Conservation (phyloP, 148 eudicot genomes). For the Talinum fruticosum region DNA sequence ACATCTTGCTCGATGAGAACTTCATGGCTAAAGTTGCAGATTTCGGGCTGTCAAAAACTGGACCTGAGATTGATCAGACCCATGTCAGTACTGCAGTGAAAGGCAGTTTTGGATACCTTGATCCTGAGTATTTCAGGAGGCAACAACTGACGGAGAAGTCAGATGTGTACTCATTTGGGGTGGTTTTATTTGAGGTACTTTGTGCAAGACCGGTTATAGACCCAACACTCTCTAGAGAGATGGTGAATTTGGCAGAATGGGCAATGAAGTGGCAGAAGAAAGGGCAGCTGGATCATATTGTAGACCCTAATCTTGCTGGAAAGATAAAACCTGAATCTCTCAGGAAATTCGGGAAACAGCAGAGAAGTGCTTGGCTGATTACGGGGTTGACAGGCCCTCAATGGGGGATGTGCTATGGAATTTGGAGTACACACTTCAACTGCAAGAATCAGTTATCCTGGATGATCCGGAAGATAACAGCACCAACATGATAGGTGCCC, state of each 20-base stretch:
- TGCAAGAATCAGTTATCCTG: conserved; percentile 59
- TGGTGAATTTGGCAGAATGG: conserved; percentile 92
- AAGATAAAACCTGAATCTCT: conserved; percentile 72
- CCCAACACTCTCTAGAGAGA: conserved; percentile 82
- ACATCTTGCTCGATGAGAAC: conserved; percentile 78
- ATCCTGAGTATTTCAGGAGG: conserved; percentile 88
- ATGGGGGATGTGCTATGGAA: conserved; percentile 98
- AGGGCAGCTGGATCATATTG: conserved; percentile 71
- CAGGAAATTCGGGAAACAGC: conserved; percentile 85
- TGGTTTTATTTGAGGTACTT: conserved; percentile 79
- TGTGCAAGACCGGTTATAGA: conserved; percentile 94
- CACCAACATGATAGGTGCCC: conserved; percentile 55
- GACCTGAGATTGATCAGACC: conserved; percentile 90
- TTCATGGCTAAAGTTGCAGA: conserved; percentile 92
- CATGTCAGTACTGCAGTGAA: conserved; percentile 97
- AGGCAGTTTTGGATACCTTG: conserved; percentile 94
- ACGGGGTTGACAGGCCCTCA: conserved; percentile 83
- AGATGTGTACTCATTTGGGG: conserved; percentile 92
- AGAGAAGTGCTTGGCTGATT: conserved; percentile 92
- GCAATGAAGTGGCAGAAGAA: conserved; percentile 87
- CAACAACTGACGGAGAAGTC: conserved; percentile 94
- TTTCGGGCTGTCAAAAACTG: conserved; percentile 87
- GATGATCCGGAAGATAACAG: conserved; percentile 75
- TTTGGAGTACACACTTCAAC: conserved; percentile 81
- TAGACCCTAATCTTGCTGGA: conserved; percentile 59